Evolutionary conservation across 1,139 yeast species (phyloP).

Genomic region (Williopsis jadinii): DNA sequence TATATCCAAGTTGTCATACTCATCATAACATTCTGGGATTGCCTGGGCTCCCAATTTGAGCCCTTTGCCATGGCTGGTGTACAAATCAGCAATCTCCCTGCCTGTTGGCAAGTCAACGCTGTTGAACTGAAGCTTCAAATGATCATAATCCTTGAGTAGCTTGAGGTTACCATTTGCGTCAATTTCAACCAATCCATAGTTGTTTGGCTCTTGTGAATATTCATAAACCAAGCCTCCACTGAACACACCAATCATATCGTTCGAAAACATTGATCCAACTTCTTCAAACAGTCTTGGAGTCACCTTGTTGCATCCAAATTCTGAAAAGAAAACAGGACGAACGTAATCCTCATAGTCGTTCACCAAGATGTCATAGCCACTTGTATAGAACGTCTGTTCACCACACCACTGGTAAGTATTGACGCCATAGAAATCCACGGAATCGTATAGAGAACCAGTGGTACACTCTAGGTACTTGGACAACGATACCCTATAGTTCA

Average conservation of each 20-base stretch:
- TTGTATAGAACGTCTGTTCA: conserved; percentile 65
- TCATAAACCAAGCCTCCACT: conserved; percentile 94
- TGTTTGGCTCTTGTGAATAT: conserved; percentile 79
- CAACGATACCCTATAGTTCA: conserved; percentile 63
- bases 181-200: conserved; percentile 77
- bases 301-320: conserved; percentile 87
- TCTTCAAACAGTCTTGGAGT: conserved; percentile 79
- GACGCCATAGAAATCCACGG: conserved; percentile 91
- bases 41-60: conserved; percentile 24
- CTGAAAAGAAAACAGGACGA: conserved; percentile 82
- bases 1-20: conserved; percentile 47
- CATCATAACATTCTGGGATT: conserved; percentile 35
- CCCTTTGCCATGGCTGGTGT: conserved; percentile 24
- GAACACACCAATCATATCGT: conserved; percentile 71
- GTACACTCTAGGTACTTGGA: conserved; percentile 80
- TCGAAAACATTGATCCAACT: conserved; percentile 61
- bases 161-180: conserved; percentile 48
- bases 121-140: conserved; percentile 43
- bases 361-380: conserved; percentile 77
- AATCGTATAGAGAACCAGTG: conserved; percentile 37
- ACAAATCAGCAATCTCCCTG: conserved; percentile 17
- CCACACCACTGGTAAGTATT: conserved; percentile 99
- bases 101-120: conserved; percentile 26
- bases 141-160: conserved; percentile 46
- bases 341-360: conserved; percentile 61